A percentile compares a stretch with the other conserved stretches of the same genome.
phyloP scores from a whole-genome alignment of 2,329 filamentous ascomycete genomes.

The Penicillium verrucosum region DNA sequence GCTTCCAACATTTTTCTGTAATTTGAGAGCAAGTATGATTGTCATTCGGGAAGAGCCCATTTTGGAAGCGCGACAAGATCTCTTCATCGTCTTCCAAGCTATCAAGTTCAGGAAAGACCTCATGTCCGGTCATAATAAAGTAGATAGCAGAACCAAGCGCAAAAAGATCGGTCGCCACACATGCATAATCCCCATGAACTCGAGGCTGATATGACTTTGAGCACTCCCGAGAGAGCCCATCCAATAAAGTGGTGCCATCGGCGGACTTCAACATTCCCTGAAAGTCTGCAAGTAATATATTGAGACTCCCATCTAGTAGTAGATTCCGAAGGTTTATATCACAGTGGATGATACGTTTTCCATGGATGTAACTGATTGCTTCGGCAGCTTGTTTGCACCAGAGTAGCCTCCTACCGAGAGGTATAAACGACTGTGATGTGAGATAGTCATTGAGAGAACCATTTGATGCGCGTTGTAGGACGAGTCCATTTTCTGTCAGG shows the following conservation, averaged over 20 bases:
- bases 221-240: constrained; percentile 10
- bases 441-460: constrained; percentile 10
- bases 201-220: constrained; percentile 14
- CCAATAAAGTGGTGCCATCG: constrained; percentile 10
- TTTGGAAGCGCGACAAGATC: not conserved
- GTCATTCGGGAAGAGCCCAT: too few species aligned
- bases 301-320: constrained; percentile 7
- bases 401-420: constrained; percentile 6
- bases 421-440: not conserved
- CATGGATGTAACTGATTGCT: constrained; percentile 15
- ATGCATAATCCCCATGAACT: constrained; percentile 5
- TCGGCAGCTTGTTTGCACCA: constrained; percentile 22
- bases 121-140: constrained; percentile 15
- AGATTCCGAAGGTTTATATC: not conserved
- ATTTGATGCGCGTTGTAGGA: constrained; percentile 10
- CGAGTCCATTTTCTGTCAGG: constrained; percentile 12
- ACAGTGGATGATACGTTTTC: constrained; percentile 2
- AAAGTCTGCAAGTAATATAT: constrained; percentile 14
- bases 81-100: constrained; percentile 10
- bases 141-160: constrained; percentile 21
- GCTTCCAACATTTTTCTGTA: too few species aligned
- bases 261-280: constrained; percentile 16
- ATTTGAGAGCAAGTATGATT: too few species aligned
- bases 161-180: constrained; percentile 19
- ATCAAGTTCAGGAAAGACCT: constrained; percentile 13